These are phyloP conservation scores for Yamadazyma triangularis DNA, from an alignment of 1,139 yeast genomes.

Conservation along the genomic window DNA sequence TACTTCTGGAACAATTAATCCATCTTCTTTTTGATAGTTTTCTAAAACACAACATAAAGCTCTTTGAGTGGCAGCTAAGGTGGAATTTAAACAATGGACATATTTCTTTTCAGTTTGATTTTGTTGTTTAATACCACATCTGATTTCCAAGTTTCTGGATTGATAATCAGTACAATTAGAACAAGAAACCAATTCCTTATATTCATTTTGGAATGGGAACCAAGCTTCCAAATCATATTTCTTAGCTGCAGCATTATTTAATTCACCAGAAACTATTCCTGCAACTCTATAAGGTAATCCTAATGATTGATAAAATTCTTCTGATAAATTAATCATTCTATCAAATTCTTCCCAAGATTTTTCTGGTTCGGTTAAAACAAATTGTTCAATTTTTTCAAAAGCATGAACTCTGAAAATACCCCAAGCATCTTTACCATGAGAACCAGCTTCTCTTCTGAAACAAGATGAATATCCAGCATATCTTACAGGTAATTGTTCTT, in stretches of 20 bases:
- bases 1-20: constrained; percentile 89
- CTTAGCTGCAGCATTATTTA: constrained; percentile 98
- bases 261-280: constrained; percentile 96
- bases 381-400: constrained; percentile 97
- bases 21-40: constrained; percentile 96
- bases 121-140: constrained; percentile 97
- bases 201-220: constrained; percentile 99
- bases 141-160: constrained; percentile 94
- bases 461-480: constrained; percentile 98
- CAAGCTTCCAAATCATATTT: constrained; percentile 98
- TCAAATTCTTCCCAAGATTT: constrained; percentile 97
- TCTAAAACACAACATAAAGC: constrained; percentile 96
- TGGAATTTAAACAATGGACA: constrained; percentile 97
- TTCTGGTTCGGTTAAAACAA: constrained; percentile 93
- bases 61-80: constrained; percentile 96
- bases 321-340: constrained; percentile 85
- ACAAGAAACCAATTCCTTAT: constrained; percentile 96
- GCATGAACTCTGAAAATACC: constrained; percentile 99
- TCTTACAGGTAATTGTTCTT: constrained; percentile 91
- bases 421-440: constrained; percentile 99
- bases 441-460: constrained; percentile 99
- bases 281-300: constrained; percentile 96
- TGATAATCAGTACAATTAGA: constrained; percentile 99
- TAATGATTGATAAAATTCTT: constrained; percentile 88
- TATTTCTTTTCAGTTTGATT: constrained; percentile 95